Conservation (phyloP, 345 rosid genomes). For the Microthlaspi erraticum region DNA sequence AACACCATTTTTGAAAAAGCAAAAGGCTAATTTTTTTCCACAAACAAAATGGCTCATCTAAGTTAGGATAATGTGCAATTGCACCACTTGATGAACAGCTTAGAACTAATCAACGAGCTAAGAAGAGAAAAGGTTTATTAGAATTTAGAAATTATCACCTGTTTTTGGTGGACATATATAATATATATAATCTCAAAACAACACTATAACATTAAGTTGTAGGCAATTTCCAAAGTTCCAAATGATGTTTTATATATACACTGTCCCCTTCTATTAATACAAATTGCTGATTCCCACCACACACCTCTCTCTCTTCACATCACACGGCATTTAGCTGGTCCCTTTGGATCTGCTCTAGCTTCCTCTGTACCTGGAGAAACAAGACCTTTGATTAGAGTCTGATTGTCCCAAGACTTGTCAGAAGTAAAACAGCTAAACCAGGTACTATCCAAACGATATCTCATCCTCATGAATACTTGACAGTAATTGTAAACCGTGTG, state of each 20-base stretch:
- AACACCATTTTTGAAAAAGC: too few relatives aligned
- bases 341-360: slow-evolving; percentile 81
- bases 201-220: slow-evolving; percentile 28
- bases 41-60: neutral
- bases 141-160: slow-evolving; percentile 25
- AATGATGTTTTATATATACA: slow-evolving; percentile 46
- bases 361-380: slow-evolving; percentile 82
- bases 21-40: neutral
- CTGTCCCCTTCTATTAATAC: slow-evolving; percentile 37
- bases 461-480: neutral
- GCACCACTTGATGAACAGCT: slow-evolving; percentile 2
- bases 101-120: neutral
- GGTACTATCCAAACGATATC: neutral
- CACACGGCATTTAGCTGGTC: slow-evolving; percentile 77
- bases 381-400: slow-evolving; percentile 21
- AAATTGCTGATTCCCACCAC: slow-evolving; percentile 8
- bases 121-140: slow-evolving; percentile 22
- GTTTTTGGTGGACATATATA: slow-evolving; percentile 32
- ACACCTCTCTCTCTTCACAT: slow-evolving; percentile 49
- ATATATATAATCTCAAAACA: slow-evolving; percentile 36
- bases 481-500: neutral
- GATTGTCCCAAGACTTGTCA: neutral
- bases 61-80: neutral
- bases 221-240: slow-evolving; percentile 35
- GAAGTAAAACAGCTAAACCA: neutral